A percentile compares a stretch with the other conserved stretches of the same genome.
Conservation (phyloP, 2,329 filamentous ascomycete species). For the Davidsoniella virescens region DNA sequence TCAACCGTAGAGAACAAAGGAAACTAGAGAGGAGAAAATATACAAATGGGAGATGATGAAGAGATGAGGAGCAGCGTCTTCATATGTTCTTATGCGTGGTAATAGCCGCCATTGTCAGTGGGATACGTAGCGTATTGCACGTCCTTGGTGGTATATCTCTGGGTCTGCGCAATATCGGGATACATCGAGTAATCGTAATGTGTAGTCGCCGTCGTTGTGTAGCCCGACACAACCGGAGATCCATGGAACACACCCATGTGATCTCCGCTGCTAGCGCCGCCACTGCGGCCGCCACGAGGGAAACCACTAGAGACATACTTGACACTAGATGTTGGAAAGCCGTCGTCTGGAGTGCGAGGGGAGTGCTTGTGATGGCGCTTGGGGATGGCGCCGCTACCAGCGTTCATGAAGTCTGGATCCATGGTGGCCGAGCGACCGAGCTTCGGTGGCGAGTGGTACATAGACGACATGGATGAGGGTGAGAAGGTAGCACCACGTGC, state of each 20-base stretch:
- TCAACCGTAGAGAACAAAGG: background rate
- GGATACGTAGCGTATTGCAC: background rate
- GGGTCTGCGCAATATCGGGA: background rate
- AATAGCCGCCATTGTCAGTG: background rate
- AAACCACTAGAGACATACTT: background rate
- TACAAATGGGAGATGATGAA: background rate
- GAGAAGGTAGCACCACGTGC: background rate
- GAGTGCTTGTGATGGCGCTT: background rate
- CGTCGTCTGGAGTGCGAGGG: background rate
- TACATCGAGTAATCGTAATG: too few relatives aligned
- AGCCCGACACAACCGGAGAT: background rate
- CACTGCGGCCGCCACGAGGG: background rate
- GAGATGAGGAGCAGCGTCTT: background rate
- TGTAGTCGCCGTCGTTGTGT: background rate
- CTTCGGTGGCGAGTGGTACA: background rate
- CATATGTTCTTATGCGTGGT: too few relatives aligned
- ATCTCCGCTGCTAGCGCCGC: background rate
- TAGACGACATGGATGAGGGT: background rate
- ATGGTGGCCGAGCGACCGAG: background rate
- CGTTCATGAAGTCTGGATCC: background rate
- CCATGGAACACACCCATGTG: too few relatives aligned
- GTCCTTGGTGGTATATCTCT: background rate
- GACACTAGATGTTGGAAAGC: too few relatives aligned
- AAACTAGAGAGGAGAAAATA: constrained; percentile 4
- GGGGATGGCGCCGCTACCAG: too few relatives aligned